Evolutionary conservation across 768 basidiomycete species (phyloP).

Genomic region (Russula vinacea): DNA sequence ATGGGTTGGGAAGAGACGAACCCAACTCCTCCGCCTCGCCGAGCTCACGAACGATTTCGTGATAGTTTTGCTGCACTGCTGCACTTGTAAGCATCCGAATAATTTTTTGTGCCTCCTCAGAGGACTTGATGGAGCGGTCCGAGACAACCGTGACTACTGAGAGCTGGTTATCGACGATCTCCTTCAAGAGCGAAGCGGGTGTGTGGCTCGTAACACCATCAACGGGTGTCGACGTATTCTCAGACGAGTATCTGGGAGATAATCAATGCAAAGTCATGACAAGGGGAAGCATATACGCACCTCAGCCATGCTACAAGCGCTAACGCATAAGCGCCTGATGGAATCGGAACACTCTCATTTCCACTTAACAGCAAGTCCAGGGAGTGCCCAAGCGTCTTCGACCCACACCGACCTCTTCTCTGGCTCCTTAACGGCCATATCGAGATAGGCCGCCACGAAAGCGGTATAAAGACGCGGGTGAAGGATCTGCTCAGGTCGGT

Average conservation of each 20-base stretch:
- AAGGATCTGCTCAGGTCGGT: slow-evolving; percentile 47
- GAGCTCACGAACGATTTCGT: slow-evolving; percentile 52
- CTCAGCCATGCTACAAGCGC: slow-evolving; percentile 61
- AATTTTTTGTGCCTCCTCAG: slow-evolving; percentile 53
- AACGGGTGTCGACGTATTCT: slow-evolving; percentile 27
- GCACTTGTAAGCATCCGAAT: slow-evolving; percentile 57
- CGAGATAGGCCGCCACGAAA: slow-evolving; percentile 62
- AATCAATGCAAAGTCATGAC: slow-evolving; percentile 25
- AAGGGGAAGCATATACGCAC: slow-evolving; percentile 36
- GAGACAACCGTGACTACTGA: slow-evolving; percentile 52
- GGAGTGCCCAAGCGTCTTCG: slow-evolving; percentile 56
- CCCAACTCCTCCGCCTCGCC: slow-evolving; percentile 53
- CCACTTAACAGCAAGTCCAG: slow-evolving; percentile 55
- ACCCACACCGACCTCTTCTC: slow-evolving; percentile 53
- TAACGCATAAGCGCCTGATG: slow-evolving; percentile 59
- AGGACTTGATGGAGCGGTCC: slow-evolving; percentile 52
- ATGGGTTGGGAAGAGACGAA: slow-evolving; percentile 39
- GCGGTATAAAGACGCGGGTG: slow-evolving; percentile 55
- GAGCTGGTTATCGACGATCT: slow-evolving; percentile 49
- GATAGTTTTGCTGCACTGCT: slow-evolving; percentile 54
- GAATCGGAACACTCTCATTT: slow-evolving; percentile 49
- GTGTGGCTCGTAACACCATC: slow-evolving; percentile 27
- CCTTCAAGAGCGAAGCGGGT: slow-evolving; percentile 33
- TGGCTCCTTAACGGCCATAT: slow-evolving; percentile 52
- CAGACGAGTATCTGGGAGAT: slow-evolving; percentile 40